Evolutionary conservation across 805 yeast species (phyloP).

Genomic region (Candida chauliodis): DNA sequence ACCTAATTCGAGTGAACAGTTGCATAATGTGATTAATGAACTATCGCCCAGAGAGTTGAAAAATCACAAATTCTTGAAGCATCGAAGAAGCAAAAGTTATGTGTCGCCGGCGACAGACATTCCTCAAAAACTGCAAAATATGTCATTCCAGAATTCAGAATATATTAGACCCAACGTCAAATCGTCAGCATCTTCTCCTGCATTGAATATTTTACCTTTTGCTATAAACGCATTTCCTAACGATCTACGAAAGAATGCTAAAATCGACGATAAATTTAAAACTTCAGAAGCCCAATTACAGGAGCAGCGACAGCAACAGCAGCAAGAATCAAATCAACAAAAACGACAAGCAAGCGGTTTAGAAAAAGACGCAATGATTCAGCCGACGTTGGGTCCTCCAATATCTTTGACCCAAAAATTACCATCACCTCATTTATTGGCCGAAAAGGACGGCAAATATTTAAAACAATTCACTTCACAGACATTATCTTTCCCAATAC

Average conservation of each 20-base stretch:
- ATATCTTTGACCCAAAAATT: background rate
- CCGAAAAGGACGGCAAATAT: conserved; percentile 12
- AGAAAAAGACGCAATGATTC: no score
- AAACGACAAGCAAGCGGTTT: no score
- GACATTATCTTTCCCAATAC: background rate
- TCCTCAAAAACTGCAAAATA: background rate
- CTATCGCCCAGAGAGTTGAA: conserved; percentile 5
- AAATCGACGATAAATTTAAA: no score
- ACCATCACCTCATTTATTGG: conserved; percentile 4
- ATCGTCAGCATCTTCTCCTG: conserved; percentile 2
- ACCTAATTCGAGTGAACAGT: conserved; percentile 4
- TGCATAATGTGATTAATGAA: conserved; percentile 1
- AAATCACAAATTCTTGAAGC: conserved; percentile 2
- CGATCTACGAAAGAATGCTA: no score
- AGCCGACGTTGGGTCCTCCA: conserved; percentile 6
- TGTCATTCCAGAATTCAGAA: no score
- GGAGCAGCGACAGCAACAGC: background rate
- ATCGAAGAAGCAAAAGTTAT: conserved; percentile 3
- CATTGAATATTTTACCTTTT: background rate
- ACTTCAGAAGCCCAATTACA: background rate
- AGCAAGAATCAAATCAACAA: background rate
- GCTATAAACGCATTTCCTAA: no score
- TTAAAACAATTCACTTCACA: conserved; percentile 11
- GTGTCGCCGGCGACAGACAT: background rate
- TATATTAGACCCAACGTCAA: background rate